Evolutionary conservation across 495 filamentous ascomycete species (phyloP).

Genomic region (Neurospora sublineolata): DNA sequence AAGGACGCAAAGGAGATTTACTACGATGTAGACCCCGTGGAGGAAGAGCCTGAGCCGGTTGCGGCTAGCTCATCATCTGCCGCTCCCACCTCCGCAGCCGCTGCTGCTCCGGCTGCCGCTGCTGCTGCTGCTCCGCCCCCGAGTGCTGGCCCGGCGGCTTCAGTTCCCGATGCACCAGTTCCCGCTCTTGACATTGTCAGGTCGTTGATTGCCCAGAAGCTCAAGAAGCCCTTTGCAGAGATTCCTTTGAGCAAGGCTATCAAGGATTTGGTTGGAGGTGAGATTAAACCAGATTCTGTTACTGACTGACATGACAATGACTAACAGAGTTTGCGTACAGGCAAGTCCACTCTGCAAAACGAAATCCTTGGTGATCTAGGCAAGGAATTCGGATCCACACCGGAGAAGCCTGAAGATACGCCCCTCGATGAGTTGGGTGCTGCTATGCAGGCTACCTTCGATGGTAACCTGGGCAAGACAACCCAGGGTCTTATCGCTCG

Average conservation of each 20-base stretch:
- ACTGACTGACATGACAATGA: not conserved
- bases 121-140: conserved; percentile 49
- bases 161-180: conserved; percentile 77
- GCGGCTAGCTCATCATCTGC: conserved; percentile 32
- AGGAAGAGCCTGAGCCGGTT: conserved; percentile 67
- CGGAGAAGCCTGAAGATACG: conserved; percentile 96
- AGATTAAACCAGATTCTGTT: conserved; percentile 16
- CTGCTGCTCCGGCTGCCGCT: conserved; percentile 37
- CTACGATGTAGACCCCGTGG: conserved; percentile 92
- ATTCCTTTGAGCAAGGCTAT: conserved; percentile 94
- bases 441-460: conserved; percentile 94
- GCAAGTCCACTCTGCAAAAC: conserved; percentile 96
- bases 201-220: conserved; percentile 90
- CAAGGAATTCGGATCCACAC: conserved; percentile 96
- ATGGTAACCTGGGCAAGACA: conserved; percentile 94
- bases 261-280: conserved; percentile 96
- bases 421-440: conserved; percentile 92
- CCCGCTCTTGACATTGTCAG: conserved; percentile 81
- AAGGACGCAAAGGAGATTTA: conserved; percentile 99
- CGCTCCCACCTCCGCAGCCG: conserved; percentile 38
- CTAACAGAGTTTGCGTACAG: conserved; percentile 29
- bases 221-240: conserved; percentile 86
- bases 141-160: conserved; percentile 76
- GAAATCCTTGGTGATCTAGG: conserved; percentile 92
- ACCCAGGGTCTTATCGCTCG: conserved; percentile 87